Percentiles rank a stretch among this genome's conserved stretches.
phyloP scores from a whole-genome alignment of 352 stramenopile species.

The Blastocystis hominis region DNA sequence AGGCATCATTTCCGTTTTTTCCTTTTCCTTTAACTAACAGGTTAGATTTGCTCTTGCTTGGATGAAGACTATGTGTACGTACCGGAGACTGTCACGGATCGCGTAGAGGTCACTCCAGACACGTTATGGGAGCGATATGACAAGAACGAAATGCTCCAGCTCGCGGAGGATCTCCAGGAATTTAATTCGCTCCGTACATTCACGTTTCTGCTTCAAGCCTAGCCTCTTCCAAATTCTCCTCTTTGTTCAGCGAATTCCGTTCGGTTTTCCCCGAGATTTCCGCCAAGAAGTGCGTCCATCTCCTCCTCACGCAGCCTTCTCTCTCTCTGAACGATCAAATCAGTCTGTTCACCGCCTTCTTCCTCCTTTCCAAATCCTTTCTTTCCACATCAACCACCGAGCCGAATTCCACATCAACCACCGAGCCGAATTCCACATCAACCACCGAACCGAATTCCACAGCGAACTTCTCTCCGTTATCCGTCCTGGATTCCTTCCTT shows the following conservation, averaged over 20 bases:
- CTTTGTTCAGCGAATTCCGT: neutral
- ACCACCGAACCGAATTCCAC: too few relatives aligned
- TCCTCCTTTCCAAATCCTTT: neutral
- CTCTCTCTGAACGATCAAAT: neutral
- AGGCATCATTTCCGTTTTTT: neutral
- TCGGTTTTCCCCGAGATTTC: neutral
- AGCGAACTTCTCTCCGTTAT: neutral
- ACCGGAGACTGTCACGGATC: neutral
- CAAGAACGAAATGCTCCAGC: neutral
- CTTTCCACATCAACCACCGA: neutral
- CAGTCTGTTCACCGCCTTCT: neutral
- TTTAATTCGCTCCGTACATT: neutral
- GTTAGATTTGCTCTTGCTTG: neutral
- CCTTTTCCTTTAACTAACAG: neutral
- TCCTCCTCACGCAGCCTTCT: neutral
- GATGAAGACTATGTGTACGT: neutral
- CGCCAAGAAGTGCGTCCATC: neutral
- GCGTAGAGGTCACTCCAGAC: neutral
- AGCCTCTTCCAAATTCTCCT: neutral
- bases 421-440: too few relatives aligned
- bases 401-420: neutral
- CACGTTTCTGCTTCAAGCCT: neutral
- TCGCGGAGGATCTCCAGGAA: neutral
- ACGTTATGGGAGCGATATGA: slow-evolving; percentile 5
- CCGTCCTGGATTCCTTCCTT: neutral